Conservation (phyloP, 352 stramenopile genomes). For the Aphanomyces invadans region DNA sequence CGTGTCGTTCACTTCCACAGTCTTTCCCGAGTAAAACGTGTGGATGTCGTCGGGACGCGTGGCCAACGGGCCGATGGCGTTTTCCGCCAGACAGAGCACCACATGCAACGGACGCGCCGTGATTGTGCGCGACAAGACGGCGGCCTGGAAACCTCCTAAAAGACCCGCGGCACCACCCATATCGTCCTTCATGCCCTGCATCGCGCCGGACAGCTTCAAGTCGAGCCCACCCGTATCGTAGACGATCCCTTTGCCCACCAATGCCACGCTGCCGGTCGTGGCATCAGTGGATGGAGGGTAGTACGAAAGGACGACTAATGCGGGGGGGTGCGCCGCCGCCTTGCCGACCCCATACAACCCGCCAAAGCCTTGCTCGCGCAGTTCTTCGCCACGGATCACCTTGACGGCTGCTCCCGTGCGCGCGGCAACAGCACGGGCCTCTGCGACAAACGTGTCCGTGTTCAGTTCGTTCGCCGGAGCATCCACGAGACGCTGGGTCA, state of each 20-base stretch:
- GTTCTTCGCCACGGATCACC: constrained; percentile 87
- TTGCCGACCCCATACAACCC: constrained; percentile 91
- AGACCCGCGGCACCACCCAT: constrained; percentile 84
- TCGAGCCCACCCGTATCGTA: constrained; percentile 95
- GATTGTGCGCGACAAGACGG: constrained; percentile 81
- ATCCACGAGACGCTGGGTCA: constrained; percentile 84
- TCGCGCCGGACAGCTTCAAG: constrained; percentile 85
- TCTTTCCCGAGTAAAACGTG: constrained; percentile 71
- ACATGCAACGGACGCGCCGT: constrained; percentile 39
- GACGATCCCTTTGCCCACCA: constrained; percentile 95
- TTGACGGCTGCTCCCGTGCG: constrained; percentile 47
- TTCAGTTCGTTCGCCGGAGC: constrained; percentile 86
- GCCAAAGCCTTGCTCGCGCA: constrained; percentile 84
- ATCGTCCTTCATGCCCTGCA: constrained; percentile 92
- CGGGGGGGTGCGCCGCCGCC: constrained; percentile 78
- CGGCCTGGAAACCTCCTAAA: constrained; percentile 62
- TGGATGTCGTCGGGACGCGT: constrained; percentile 82
- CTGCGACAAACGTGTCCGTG: constrained; percentile 79
- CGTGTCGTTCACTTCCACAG: constrained; percentile 87
- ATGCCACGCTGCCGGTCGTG: constrained; percentile 40
- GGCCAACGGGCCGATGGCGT: constrained; percentile 59
- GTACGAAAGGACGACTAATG: constrained; percentile 87
- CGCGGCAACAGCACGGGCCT: constrained; percentile 52
- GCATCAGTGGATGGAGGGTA: constrained; percentile 33
- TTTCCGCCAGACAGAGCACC: constrained; percentile 80